phyloP scores from a whole-genome alignment of 257 asterid species.

The Ilex asprella region DNA sequence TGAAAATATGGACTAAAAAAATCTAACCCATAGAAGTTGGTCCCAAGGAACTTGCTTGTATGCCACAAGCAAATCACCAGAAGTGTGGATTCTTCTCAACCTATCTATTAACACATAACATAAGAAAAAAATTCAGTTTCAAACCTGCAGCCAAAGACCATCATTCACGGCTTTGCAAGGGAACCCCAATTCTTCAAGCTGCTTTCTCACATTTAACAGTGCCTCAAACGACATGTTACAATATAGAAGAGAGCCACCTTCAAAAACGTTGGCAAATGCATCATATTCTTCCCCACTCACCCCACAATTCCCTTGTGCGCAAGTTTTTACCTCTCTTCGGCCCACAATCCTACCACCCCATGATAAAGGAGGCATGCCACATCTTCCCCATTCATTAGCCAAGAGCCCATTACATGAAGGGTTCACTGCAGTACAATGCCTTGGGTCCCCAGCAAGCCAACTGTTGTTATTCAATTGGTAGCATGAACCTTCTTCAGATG shows the following conservation, averaged over 20 bases:
- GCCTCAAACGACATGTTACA: slow-evolving; percentile 97
- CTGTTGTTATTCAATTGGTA: slow-evolving; percentile 58
- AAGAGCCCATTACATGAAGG: slow-evolving; percentile 49
- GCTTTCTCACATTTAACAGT: slow-evolving; percentile 78
- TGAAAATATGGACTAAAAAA: background rate
- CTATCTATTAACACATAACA: background rate
- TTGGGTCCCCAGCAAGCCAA: slow-evolving; percentile 74
- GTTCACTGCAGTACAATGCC: slow-evolving; percentile 50
- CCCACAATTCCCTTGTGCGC: slow-evolving; percentile 59
- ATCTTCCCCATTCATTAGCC: slow-evolving; percentile 80
- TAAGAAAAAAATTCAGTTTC: slow-evolving; percentile 10
- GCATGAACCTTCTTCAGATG: slow-evolving; percentile 85
- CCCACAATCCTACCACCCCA: slow-evolving; percentile 97
- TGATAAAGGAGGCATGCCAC: slow-evolving; percentile 61
- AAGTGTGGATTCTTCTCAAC: slow-evolving; percentile 9
- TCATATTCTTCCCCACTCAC: slow-evolving; percentile 79
- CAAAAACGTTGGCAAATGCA: slow-evolving; percentile 72
- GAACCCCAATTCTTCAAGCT: slow-evolving; percentile 94
- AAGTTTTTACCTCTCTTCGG: slow-evolving; percentile 68
- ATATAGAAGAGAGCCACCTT: slow-evolving; percentile 83
- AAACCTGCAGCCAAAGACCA: slow-evolving; percentile 97
- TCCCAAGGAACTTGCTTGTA: background rate
- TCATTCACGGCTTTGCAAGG: slow-evolving; percentile 98
- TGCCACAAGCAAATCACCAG: slow-evolving; percentile 9
- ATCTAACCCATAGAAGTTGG: slow-evolving; percentile 7